These are phyloP conservation scores for Sphaerobolus stellatus DNA, from an alignment of 1,284 basidiomycete genomes.

Conservation along the genomic window DNA sequence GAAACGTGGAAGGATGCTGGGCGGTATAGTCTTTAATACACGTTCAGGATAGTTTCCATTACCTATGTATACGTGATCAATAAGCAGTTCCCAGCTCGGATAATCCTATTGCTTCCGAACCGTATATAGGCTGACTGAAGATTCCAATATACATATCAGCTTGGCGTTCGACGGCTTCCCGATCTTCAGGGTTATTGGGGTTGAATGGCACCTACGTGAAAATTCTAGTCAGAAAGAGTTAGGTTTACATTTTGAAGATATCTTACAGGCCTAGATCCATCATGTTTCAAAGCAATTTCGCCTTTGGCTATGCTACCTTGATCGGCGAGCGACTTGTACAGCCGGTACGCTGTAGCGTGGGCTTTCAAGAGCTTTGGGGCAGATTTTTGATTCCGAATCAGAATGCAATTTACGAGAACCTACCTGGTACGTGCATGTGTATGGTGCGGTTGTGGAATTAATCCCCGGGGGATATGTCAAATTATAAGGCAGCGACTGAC, in stretches of 20 bases:
- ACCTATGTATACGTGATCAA: background rate
- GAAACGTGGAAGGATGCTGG: slow-evolving; percentile 44
- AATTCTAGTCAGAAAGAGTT: background rate
- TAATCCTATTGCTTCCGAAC: slow-evolving; percentile 20
- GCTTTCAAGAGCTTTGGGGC: slow-evolving; percentile 1
- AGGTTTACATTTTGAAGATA: background rate
- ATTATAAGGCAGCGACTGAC: background rate
- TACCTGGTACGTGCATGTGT: slow-evolving; percentile 4
- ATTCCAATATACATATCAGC: slow-evolving; percentile 46
- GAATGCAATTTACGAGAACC: background rate
- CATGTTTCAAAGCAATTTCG: slow-evolving; percentile 3
- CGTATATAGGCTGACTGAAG: slow-evolving; percentile 46
- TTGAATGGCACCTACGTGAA: slow-evolving; percentile 1
- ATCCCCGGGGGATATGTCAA: background rate
- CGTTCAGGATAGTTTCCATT: slow-evolving; percentile 47
- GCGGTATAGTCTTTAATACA: slow-evolving; percentile 44
- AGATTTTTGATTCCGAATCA: background rate
- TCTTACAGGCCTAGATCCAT: slow-evolving; percentile 5
- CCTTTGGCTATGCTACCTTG: background rate
- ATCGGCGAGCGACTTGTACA: background rate
- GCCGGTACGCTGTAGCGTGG: slow-evolving; percentile 1
- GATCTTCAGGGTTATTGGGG: slow-evolving; percentile 42
- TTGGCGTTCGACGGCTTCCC: slow-evolving; percentile 44
- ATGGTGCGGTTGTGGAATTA: slow-evolving; percentile 1
- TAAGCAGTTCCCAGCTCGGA: background rate